Conservation (phyloP, 2,329 filamentous ascomycete genomes). For the Aspergillus hiratsukae region DNA sequence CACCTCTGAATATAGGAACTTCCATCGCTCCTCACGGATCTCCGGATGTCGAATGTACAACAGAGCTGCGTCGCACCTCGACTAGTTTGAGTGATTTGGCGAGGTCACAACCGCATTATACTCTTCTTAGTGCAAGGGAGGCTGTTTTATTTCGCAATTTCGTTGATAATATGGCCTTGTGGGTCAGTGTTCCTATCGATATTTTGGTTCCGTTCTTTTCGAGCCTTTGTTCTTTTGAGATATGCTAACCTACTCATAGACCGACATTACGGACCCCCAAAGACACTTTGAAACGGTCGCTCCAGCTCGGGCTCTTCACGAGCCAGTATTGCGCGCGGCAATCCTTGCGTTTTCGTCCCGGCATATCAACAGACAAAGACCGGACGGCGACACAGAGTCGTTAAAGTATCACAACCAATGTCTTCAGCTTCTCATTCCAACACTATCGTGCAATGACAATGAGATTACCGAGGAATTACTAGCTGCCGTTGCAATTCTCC, state of each 20-base stretch:
- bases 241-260: conserved; percentile 12
- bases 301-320: conserved; percentile 25
- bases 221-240: background rate
- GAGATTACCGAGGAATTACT: conserved; percentile 28
- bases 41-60: background rate
- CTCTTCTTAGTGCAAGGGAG: conserved; percentile 14
- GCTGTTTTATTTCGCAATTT: conserved; percentile 25
- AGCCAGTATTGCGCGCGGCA: conserved; percentile 29
- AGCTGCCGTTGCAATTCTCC: conserved; percentile 29
- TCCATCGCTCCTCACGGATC: background rate
- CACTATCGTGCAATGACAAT: conserved; percentile 23
- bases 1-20: background rate
- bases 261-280: conserved; percentile 29
- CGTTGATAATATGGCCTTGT: conserved; percentile 30
- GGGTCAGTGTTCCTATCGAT: conserved; percentile 16
- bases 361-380: conserved; percentile 25
- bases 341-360: conserved; percentile 33
- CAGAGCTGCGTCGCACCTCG: background rate
- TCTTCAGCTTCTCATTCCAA: conserved; percentile 31
- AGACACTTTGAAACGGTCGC: conserved; percentile 31
- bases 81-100: background rate
- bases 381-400: conserved; percentile 22
- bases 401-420: conserved; percentile 31
- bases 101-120: background rate
- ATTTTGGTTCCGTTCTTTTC: background rate